Evolutionary conservation across 2,329 filamentous ascomycete species (phyloP).

Genomic region (Colletotrichum sidae): DNA sequence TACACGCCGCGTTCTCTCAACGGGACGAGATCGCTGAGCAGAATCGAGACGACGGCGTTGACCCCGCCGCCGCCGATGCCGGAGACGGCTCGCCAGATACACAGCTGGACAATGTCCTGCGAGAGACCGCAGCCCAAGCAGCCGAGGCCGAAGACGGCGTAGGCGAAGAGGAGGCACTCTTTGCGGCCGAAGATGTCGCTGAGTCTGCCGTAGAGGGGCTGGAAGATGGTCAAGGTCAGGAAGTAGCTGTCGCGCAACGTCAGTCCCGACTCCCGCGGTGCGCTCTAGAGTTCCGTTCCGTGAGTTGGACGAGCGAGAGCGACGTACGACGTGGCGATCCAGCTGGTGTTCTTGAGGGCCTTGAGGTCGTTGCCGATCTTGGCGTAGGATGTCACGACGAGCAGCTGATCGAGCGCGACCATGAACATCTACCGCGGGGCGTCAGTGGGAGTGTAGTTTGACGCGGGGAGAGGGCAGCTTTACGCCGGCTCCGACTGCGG

Average conservation of each 20-base stretch:
- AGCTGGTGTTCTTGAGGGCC: slow-evolving; percentile 79
- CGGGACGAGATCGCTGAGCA: slow-evolving; percentile 78
- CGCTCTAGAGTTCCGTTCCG: not conserved
- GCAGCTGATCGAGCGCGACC: slow-evolving; percentile 79
- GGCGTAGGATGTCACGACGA: slow-evolving; percentile 81
- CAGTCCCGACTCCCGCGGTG: not conserved
- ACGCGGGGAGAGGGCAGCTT: too few species aligned
- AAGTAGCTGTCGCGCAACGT: slow-evolving; percentile 65
- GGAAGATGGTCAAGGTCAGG: slow-evolving; percentile 79
- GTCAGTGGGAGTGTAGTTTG: not conserved
- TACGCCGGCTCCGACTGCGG: too few species aligned
- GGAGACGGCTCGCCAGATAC: slow-evolving; percentile 66
- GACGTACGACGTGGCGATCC: slow-evolving; percentile 70
- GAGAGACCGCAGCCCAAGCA: slow-evolving; percentile 73
- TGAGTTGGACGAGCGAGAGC: not conserved
- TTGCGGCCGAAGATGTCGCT: slow-evolving; percentile 80
- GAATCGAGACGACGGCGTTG: slow-evolving; percentile 75
- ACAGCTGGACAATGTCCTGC: slow-evolving; percentile 72
- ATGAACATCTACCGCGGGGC: slow-evolving; percentile 70
- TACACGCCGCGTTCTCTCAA: slow-evolving; percentile 77
- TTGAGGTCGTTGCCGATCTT: slow-evolving; percentile 81
- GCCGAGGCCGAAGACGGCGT: slow-evolving; percentile 73
- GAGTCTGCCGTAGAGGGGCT: slow-evolving; percentile 79
- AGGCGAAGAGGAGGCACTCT: slow-evolving; percentile 71
- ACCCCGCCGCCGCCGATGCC: slow-evolving; percentile 78